Percentiles rank a stretch among this genome's conserved stretches.
Evolutionary conservation across 1,284 basidiomycete species (phyloP).

Genomic region (Sanguinoderma infundibulare): DNA sequence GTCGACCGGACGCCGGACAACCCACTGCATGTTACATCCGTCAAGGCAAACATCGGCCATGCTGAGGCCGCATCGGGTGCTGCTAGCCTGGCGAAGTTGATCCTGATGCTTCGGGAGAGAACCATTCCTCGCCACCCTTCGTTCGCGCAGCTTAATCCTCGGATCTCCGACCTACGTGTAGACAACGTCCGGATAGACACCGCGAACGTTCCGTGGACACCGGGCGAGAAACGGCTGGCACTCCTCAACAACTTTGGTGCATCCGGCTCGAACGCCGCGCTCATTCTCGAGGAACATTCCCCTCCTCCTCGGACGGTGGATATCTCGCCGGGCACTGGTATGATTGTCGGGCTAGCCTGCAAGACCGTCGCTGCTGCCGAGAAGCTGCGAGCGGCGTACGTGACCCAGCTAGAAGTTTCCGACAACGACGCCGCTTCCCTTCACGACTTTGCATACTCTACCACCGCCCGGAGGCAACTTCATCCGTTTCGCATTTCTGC

Average conservation of each 20-base stretch:
- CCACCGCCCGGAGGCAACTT: constrained; percentile 64
- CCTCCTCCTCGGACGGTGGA: not conserved
- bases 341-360: constrained; percentile 65
- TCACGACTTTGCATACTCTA: constrained; percentile 62
- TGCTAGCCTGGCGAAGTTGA: constrained; percentile 69
- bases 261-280: constrained; percentile 68
- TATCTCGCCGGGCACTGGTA: not conserved
- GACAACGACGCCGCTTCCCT: constrained; percentile 37
- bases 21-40: constrained; percentile 64
- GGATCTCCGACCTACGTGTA: constrained; percentile 49
- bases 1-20: constrained; percentile 45
- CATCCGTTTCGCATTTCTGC: constrained; percentile 57
- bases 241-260: constrained; percentile 78
- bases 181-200: constrained; percentile 59
- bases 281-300: constrained; percentile 58
- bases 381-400: constrained; percentile 48
- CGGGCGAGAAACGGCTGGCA: constrained; percentile 49
- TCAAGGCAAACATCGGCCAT: constrained; percentile 78
- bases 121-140: constrained; percentile 66
- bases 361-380: constrained; percentile 53
- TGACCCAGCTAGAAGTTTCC: constrained; percentile 47
- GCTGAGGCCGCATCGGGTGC: constrained; percentile 76
- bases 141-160: constrained; percentile 57
- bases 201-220: constrained; percentile 45
- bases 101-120: constrained; percentile 65